These are phyloP conservation scores for Pythium vanterpoolii DNA, from an alignment of 352 stramenopile species.

Conservation along the genomic window DNA sequence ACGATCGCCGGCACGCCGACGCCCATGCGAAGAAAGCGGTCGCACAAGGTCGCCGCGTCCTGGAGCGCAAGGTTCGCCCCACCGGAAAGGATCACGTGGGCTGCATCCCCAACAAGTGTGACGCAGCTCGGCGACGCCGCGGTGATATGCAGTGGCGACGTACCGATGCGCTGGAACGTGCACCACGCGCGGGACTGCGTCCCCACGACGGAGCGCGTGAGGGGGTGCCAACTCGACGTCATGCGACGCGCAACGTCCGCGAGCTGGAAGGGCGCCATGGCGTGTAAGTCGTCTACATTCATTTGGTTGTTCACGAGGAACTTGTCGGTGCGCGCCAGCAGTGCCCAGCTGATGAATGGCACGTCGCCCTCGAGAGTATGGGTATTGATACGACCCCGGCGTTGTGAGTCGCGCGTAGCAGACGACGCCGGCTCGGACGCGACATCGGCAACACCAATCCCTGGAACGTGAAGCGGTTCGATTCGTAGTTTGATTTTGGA, in stretches of 20 bases:
- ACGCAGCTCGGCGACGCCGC: slow-evolving; percentile 41
- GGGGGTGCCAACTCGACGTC: slow-evolving; percentile 41
- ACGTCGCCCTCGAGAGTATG: slow-evolving; percentile 23
- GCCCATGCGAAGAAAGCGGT: slow-evolving; percentile 38
- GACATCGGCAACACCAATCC: slow-evolving; percentile 31
- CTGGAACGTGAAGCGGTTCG: slow-evolving; percentile 35
- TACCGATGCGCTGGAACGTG: slow-evolving; percentile 51
- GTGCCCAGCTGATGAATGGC: slow-evolving; percentile 58
- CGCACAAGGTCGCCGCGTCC: slow-evolving; percentile 37
- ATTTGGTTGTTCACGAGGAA: slow-evolving; percentile 34
- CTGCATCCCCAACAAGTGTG: slow-evolving; percentile 54
- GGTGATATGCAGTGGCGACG: slow-evolving; percentile 41
- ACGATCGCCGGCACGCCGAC: slow-evolving; percentile 38
- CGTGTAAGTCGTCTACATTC: slow-evolving; percentile 33
- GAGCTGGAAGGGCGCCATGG: slow-evolving; percentile 37
- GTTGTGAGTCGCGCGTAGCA: too few relatives aligned
- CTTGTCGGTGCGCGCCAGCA: slow-evolving; percentile 41
- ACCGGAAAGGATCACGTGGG: slow-evolving; percentile 58
- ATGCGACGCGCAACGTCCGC: slow-evolving; percentile 43
- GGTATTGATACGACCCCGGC: too few relatives aligned
- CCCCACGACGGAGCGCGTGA: slow-evolving; percentile 40
- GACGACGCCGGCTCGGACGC: background rate
- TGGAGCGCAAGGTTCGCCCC: slow-evolving; percentile 54
- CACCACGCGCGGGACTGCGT: slow-evolving; percentile 38
- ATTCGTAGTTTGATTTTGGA: slow-evolving; percentile 53